Conservation (phyloP, 768 basidiomycete genomes). For the Russula sp. region DNA sequence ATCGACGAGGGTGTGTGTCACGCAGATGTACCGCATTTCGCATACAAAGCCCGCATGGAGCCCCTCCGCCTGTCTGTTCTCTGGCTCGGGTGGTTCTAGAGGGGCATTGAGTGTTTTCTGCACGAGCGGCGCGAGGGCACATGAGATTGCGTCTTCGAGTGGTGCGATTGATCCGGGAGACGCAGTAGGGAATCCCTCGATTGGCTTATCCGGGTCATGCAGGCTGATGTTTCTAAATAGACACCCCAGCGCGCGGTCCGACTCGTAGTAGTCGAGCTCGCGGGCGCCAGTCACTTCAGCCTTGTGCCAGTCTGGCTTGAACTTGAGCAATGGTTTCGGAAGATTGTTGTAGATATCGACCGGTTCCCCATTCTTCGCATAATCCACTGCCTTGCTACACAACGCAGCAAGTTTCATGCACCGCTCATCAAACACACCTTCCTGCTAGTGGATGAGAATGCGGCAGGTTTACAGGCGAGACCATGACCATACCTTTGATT, state of each 20-base stretch:
- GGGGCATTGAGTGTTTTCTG: background rate
- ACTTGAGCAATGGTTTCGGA: background rate
- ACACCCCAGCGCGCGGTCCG: background rate
- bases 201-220: constrained; percentile 33
- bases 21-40: background rate
- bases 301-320: constrained; percentile 1
- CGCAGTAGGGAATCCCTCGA: background rate
- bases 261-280: background rate
- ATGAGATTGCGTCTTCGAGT: constrained; percentile 2
- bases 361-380: background rate
- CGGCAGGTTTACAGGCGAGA: background rate
- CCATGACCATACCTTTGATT: background rate
- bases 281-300: background rate
- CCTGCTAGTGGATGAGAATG: background rate
- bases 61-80: background rate
- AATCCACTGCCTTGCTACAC: background rate
- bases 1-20: background rate
- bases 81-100: background rate
- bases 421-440: background rate
- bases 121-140: constrained; percentile 3
- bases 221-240: constrained; percentile 39
- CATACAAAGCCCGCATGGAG: background rate
- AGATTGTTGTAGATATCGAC: background rate
- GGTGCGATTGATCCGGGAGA: background rate
- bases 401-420: background rate